These are phyloP conservation scores for Vachellia pachyceras DNA, from an alignment of 306 rosid species.

Conservation along the genomic window DNA sequence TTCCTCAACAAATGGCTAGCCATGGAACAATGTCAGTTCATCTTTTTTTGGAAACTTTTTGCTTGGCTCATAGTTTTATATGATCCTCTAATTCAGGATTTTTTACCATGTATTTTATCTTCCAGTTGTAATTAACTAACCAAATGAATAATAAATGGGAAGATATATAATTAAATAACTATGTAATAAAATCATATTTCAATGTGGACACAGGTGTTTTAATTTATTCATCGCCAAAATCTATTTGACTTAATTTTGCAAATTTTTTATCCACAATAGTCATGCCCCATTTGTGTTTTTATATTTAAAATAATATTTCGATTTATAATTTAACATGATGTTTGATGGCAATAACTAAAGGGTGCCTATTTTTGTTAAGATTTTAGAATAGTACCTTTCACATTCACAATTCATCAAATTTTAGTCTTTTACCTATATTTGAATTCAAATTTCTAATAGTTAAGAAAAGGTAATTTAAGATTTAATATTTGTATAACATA, in stretches of 20 bases:
- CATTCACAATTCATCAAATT: not conserved
- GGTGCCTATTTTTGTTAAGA: too few species aligned
- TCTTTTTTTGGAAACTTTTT: slow-evolving; percentile 42
- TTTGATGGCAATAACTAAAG: not conserved
- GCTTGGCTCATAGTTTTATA: slow-evolving; percentile 46
- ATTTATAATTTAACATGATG: not conserved
- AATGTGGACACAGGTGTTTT: not conserved
- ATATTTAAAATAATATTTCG: not conserved
- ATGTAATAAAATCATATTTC: not conserved
- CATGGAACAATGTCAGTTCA: slow-evolving; percentile 36
- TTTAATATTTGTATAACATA: not conserved
- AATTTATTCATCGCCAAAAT: not conserved
- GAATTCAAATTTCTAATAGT: not conserved
- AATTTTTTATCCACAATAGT: not conserved
- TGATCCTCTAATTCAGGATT: slow-evolving; percentile 56
- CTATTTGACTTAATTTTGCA: not conserved
- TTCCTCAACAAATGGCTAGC: slow-evolving; percentile 45
- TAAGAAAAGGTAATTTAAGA: not conserved
- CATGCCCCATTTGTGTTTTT: not conserved
- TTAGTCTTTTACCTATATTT: not conserved
- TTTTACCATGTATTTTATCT: slow-evolving; percentile 33
- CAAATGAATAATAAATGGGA: slow-evolving; percentile 20
- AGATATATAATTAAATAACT: not conserved
- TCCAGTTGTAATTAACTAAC: slow-evolving; percentile 35
- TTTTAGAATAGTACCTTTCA: not conserved